Evolutionary conservation across 768 basidiomycete species (phyloP).

Genomic region (Cubamyces sp.): DNA sequence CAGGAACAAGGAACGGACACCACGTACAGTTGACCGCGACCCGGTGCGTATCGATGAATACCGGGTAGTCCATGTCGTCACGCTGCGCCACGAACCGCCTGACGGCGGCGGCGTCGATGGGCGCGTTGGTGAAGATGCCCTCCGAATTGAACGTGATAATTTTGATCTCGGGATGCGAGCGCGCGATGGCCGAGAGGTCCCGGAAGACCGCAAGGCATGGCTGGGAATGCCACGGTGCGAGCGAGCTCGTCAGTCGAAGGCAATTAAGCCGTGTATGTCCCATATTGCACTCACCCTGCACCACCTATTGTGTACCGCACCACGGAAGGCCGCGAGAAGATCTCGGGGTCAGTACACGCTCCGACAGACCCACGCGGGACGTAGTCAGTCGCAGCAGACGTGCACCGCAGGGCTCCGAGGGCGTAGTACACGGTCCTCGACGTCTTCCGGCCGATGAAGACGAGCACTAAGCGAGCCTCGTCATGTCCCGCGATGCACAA

Average conservation of each 20-base stretch:
- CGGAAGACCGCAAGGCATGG: constrained; percentile 35
- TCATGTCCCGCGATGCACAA: not conserved
- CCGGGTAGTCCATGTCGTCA: constrained; percentile 35
- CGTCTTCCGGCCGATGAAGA: not conserved
- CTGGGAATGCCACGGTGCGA: constrained; percentile 23
- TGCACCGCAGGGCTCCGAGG: constrained; percentile 11
- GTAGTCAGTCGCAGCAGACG: not conserved
- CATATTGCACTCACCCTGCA: constrained; percentile 30
- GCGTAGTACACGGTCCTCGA: not conserved
- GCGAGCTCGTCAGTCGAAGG: constrained; percentile 20
- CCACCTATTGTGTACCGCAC: constrained; percentile 22
- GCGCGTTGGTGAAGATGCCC: constrained; percentile 35
- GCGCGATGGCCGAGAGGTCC: constrained; percentile 32
- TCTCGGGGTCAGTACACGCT: constrained; percentile 24
- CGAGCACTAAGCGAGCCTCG: not conserved
- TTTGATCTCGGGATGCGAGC: constrained; percentile 30
- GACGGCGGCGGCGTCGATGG: constrained; percentile 31
- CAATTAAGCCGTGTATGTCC: constrained; percentile 26
- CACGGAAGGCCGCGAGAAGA: constrained; percentile 14
- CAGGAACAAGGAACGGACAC: constrained; percentile 9
- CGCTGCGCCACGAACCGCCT: constrained; percentile 31
- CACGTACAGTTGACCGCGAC: constrained; percentile 34
- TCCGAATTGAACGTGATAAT: constrained; percentile 37
- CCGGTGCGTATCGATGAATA: constrained; percentile 33
- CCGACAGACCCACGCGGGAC: constrained; percentile 17